Evolutionary conservation across 306 rosid species (phyloP).

Genomic region (Medicago truncatula): MtrunA17r5.0-ANR NC_053046.1:9276001-9276500

Average conservation of each 20-base stretch:
- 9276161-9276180: not conserved
- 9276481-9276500: conserved; percentile 60
- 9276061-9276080: conserved; percentile 26
- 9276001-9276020: not conserved
- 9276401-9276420: conserved; percentile 60
- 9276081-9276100: not conserved
- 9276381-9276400: conserved; percentile 57
- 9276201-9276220: not conserved
- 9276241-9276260: conserved; percentile 63
- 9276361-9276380: conserved; percentile 50
- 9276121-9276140: not conserved
- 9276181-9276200: not conserved
- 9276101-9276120: not conserved
- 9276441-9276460: conserved; percentile 53
- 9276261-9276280: conserved; percentile 59
- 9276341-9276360: conserved; percentile 49
- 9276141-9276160: not conserved
- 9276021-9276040: conserved; percentile 15
- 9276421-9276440: conserved; percentile 60
- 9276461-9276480: conserved; percentile 62
- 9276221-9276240: conserved; percentile 68
- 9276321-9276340: conserved; percentile 43
- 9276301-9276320: not conserved
- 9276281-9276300: conserved; percentile 46
- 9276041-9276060: not conserved